These are phyloP conservation scores for Tetracladium marchalianum DNA, from an alignment of 495 filamentous ascomycete genomes.

Conservation along the genomic window DNA sequence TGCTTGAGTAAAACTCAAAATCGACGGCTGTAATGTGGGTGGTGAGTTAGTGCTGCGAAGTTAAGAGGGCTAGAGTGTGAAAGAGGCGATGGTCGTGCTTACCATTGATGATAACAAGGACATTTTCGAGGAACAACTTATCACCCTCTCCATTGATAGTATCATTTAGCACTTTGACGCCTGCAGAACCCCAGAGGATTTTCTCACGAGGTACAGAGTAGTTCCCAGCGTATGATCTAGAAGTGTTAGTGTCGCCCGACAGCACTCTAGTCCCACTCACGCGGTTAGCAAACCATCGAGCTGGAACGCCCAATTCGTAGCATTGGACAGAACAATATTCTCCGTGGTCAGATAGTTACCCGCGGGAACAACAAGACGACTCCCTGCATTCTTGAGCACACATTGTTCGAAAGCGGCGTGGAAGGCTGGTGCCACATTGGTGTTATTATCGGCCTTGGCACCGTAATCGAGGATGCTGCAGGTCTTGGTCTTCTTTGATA, in stretches of 20 bases:
- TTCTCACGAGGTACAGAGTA: conserved; percentile 26
- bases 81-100: neutral
- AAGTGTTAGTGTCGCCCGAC: neutral
- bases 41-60: too few relatives aligned
- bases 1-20: conserved; percentile 41
- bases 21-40: conserved; percentile 18
- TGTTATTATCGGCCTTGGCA: conserved; percentile 31
- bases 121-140: conserved; percentile 30
- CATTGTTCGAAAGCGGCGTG: conserved; percentile 31
- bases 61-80: too few relatives aligned
- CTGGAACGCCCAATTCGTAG: conserved; percentile 32
- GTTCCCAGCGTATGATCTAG: conserved; percentile 20
- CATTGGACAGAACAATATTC: conserved; percentile 28
- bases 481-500: conserved; percentile 23
- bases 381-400: conserved; percentile 19
- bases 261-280: neutral
- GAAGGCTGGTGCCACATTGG: conserved; percentile 33
- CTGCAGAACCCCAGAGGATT: conserved; percentile 22
- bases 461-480: conserved; percentile 37
- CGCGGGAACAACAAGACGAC: conserved; percentile 21
- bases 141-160: conserved; percentile 31
- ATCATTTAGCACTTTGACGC: conserved; percentile 26
- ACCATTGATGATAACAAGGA: conserved; percentile 35
- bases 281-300: conserved; percentile 36
- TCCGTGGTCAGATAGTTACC: conserved; percentile 19